Evolutionary conservation across 2,329 filamentous ascomycete species (phyloP), one percentile per base, ranked within the genome.

Genomic region (Pseudogymnoascus sp.): DNA sequence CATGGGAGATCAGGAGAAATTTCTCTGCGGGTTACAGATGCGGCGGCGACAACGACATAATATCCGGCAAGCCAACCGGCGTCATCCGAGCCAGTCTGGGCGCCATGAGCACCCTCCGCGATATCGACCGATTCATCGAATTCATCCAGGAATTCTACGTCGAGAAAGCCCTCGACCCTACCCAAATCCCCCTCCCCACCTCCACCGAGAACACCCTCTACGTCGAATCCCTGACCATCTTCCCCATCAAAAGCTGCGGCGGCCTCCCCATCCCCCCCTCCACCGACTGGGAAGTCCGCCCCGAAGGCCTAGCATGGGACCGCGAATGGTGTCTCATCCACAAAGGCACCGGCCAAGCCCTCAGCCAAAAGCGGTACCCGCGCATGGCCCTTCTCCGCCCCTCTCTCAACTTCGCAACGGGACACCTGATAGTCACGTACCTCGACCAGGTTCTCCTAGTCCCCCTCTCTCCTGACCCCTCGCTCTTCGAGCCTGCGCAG

Each of bases 241-340:
- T 92, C 71, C 95, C 95, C 0, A 93, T 99, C 72, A 99, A 99
- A 75, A 96, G 92, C 73, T 97, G 95, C 70, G 90, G 86, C 14
- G 90, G 90, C 0, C 96, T 89, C 73, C 78, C 79, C 37, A 80
- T 97, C 31, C 88, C 91, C 1, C 66, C 76, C 0, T 81, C 79
- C 1, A 77, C 77, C 6, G 72, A 80, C 12, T 99, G 95, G 95
- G 86, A 90, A 69, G 81, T 97, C 18, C 85, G 83, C 63, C 80
- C 83, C 6, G 92, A 97, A 76, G 95, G 95, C 0, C 79, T 99
- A 2, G 89, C 87, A 7, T 97, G 93, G 92, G 95, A 99, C 74
- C 83, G 95, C 66, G 93, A 97, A 77, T 99, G 95, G 93, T 97
- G 93, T 75, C 79, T 99, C 18, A 81, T 99, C 12, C 93, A 97